Evolutionary conservation across 2,329 filamentous ascomycete genomes (phyloP).

Genomic region (Fusarium irregulare): DNA sequence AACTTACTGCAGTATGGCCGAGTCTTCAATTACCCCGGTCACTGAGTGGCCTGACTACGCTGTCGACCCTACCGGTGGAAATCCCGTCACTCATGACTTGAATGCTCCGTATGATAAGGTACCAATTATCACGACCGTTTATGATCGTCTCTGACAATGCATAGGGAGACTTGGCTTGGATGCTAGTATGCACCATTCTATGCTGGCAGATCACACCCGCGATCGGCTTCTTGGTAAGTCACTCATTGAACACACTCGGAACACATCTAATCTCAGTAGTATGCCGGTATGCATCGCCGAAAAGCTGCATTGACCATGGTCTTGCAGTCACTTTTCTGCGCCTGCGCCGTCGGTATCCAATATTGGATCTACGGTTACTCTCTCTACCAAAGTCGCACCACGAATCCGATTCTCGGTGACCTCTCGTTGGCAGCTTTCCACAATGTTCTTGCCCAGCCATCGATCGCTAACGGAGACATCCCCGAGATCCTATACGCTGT

Average conservation of each 20-base stretch:
- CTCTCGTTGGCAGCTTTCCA: constrained; percentile 51
- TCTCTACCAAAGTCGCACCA: constrained; percentile 53
- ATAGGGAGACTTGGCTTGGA: constrained; percentile 57
- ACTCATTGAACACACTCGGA: accelerated
- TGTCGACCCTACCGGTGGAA: constrained; percentile 54
- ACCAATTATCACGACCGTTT: neutral
- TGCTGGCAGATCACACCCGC: constrained; percentile 55
- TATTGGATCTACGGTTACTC: constrained; percentile 62
- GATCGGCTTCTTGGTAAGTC: constrained; percentile 50
- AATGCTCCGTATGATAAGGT: constrained; percentile 59
- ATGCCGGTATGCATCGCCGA: constrained; percentile 54
- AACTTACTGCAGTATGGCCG: constrained; percentile 9
- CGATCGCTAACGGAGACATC: constrained; percentile 52
- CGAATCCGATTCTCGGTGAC: constrained; percentile 52
- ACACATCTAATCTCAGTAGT: constrained; percentile 15
- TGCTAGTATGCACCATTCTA: constrained; percentile 53
- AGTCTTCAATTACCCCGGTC: constrained; percentile 37
- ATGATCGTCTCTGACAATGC: neutral
- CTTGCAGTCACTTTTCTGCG: constrained; percentile 60
- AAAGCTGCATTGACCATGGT: constrained; percentile 58
- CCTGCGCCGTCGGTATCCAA: constrained; percentile 58
- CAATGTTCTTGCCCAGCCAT: constrained; percentile 53
- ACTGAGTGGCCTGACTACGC: constrained; percentile 58
- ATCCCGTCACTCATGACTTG: constrained; percentile 57
- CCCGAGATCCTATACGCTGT: constrained; percentile 54